Percentiles rank a stretch among this genome's conserved stretches.
These are phyloP conservation scores for Arachis hypogaea DNA, from an alignment of 306 rosid genomes.

Conservation along the genomic window DNA sequence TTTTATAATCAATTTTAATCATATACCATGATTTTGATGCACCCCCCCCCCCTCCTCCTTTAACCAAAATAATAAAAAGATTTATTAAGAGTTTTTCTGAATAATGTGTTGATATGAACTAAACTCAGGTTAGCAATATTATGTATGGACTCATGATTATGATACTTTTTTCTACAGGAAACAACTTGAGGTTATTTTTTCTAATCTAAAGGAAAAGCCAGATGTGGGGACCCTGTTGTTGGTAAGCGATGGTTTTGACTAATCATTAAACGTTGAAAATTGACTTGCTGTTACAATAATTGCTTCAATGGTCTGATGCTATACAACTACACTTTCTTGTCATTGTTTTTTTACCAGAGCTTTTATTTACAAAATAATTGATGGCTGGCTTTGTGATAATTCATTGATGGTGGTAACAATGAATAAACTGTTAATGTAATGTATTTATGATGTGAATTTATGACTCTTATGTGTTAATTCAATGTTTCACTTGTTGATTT, in stretches of 20 bases:
- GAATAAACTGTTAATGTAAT: slow-evolving; percentile 7
- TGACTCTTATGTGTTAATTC: slow-evolving; percentile 36
- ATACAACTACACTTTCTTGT: slow-evolving; percentile 17
- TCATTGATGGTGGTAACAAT: neutral
- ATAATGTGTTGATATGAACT: slow-evolving; percentile 14
- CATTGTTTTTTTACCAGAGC: neutral
- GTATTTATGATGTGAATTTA: slow-evolving; percentile 22
- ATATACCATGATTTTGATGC: no score
- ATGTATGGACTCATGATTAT: slow-evolving; percentile 26
- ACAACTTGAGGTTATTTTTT: slow-evolving; percentile 94
- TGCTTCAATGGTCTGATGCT: slow-evolving; percentile 15
- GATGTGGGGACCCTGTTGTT: slow-evolving; percentile 88
- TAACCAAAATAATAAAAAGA: no score
- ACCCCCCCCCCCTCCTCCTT: no score
- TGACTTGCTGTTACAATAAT: slow-evolving; percentile 1
- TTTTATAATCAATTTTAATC: no score
- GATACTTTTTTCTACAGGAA: slow-evolving; percentile 68
- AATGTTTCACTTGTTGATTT: slow-evolving; percentile 41
- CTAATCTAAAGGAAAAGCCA: slow-evolving; percentile 83
- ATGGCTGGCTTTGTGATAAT: neutral
- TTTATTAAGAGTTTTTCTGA: neutral
- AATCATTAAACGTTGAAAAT: slow-evolving; percentile 20
- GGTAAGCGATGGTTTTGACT: slow-evolving; percentile 55
- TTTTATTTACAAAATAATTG: slow-evolving; percentile 17
- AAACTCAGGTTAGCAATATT: slow-evolving; percentile 27